Evolutionary conservation across 2,329 filamentous ascomycete species (phyloP), one percentile per base, ranked within the genome.

Genomic region (Emergomyces orientalis): DNA sequence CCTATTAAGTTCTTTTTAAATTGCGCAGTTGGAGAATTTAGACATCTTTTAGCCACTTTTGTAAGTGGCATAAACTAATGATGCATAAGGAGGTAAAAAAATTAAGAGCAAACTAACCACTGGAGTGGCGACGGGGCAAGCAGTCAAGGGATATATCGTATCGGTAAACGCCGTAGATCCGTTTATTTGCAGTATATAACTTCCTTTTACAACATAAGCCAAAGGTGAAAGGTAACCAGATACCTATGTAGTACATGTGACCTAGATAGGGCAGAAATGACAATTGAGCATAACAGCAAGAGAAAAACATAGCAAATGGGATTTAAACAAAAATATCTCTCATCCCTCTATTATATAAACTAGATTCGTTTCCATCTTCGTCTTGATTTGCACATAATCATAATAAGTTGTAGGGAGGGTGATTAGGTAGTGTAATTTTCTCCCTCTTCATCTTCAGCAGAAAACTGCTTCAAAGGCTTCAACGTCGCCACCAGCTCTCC

Each of bases 401-500:
- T 59, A 32, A 64, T 25, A 65, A 32, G 13, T 47, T 65, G 64
- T 59, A 43, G 62, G 61, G 62, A 57, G 61, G 14, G 62, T 19
- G 13, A n/a, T 57, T 27, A n/a, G 41, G 19, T 27, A 6, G 39
- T 2, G 11, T 25, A 13, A 39, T 25, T 1, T 14, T 25, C 32
- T 56, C n/a, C 34, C 30, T 25, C 3, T 22, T 14, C 19, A 22
- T 39, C 11, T 32, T 73, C 66, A 78, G 65, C 71, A 75, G 37
- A 78, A 64, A 17, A 76, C 74, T 63, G 75, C 75, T 63, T 77
- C 74, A 43, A 78, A 67, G 59, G 75, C 76, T 64, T 78, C 75
- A 56, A 79, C 76, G 64, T 80, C 77, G 25, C 78, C 78, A 22
- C 78, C 78, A 45, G 77, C 77, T 63, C 72, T 76, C 62, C 73